Conservation (phyloP, 768 basidiomycete species). For the Amanita exitialis region DNA sequence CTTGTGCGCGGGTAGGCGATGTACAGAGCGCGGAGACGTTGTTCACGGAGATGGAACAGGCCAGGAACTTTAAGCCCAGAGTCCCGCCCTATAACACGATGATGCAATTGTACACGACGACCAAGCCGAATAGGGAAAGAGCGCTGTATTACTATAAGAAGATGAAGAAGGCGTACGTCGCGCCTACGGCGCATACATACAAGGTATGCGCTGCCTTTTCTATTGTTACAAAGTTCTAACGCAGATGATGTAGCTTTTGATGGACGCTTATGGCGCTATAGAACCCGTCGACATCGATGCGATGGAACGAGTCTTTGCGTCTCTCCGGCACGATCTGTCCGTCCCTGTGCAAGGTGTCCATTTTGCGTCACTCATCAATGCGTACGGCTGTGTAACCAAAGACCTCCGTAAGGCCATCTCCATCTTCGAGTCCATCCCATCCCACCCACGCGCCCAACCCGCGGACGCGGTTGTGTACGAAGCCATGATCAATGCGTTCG, state of each 20-base stretch:
- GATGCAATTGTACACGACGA: slow-evolving; percentile 93
- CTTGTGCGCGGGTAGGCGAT: slow-evolving; percentile 91
- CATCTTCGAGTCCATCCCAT: slow-evolving; percentile 66
- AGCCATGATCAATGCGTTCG: slow-evolving; percentile 78
- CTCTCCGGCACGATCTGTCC: slow-evolving; percentile 35
- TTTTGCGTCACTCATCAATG: slow-evolving; percentile 81
- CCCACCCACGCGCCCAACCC: slow-evolving; percentile 33
- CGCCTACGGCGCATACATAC: slow-evolving; percentile 87
- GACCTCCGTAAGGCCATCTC: slow-evolving; percentile 69
- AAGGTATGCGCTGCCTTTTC: slow-evolving; percentile 41
- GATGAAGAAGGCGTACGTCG: slow-evolving; percentile 48
- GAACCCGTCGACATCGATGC: slow-evolving; percentile 67
- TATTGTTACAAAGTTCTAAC: slow-evolving; percentile 1
- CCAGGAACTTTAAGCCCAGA: slow-evolving; percentile 71
- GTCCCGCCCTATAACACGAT: slow-evolving; percentile 97
- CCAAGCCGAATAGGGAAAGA: slow-evolving; percentile 75
- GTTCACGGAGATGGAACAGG: slow-evolving; percentile 75
- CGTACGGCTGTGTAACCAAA: slow-evolving; percentile 72
- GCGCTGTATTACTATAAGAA: slow-evolving; percentile 69
- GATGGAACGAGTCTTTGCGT: slow-evolving; percentile 63
- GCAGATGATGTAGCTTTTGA: slow-evolving; percentile 47
- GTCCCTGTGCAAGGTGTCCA: slow-evolving; percentile 37
- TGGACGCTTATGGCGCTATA: slow-evolving; percentile 82
- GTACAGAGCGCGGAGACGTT: slow-evolving; percentile 67
- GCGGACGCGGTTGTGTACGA: slow-evolving; percentile 87